These are phyloP conservation scores for Gracilaria domingensis DNA, from an alignment of 23 red algal species.

Conservation along the genomic window DNA sequence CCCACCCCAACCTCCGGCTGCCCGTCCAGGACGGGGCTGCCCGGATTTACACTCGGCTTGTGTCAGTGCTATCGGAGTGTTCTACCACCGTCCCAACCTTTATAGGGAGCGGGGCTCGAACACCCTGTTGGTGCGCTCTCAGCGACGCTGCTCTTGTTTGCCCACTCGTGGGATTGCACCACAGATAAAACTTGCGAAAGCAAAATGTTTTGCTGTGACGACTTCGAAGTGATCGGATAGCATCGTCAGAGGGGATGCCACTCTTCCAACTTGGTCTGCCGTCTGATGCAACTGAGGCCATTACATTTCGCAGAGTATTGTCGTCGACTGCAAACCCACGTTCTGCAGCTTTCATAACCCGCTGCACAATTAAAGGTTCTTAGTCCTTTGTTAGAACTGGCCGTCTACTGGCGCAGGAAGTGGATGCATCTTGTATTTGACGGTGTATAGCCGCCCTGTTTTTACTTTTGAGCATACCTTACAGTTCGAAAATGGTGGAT, in stretches of 20 bases:
- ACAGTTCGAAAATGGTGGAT: neutral
- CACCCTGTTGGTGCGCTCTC: too few relatives aligned
- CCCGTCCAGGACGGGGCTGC: too few relatives aligned
- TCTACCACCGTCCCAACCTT: too few relatives aligned
- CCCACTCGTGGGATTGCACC: too few relatives aligned
- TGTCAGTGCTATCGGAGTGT: too few relatives aligned
- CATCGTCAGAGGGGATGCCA: slow-evolving; percentile 5
- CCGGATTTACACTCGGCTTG: too few relatives aligned
- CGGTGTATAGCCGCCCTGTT: neutral
- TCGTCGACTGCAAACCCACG: neutral
- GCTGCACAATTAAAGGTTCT: neutral
- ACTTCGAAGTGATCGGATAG: neutral
- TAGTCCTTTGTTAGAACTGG: slow-evolving; percentile 7
- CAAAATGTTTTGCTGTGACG: neutral
- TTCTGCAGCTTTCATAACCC: neutral
- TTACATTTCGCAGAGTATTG: slow-evolving; percentile 7
- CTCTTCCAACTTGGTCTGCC: neutral
- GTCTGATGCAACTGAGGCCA: neutral
- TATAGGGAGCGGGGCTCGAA: too few relatives aligned
- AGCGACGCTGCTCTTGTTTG: too few relatives aligned
- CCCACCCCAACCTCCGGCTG: too few relatives aligned
- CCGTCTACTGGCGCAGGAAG: neutral
- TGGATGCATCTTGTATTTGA: neutral
- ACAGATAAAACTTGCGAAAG: neutral
- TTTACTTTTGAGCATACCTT: neutral